phyloP scores from a whole-genome alignment of 2,329 filamentous ascomycete genomes.

The Aspergillus oerlinghausenensis region DNA sequence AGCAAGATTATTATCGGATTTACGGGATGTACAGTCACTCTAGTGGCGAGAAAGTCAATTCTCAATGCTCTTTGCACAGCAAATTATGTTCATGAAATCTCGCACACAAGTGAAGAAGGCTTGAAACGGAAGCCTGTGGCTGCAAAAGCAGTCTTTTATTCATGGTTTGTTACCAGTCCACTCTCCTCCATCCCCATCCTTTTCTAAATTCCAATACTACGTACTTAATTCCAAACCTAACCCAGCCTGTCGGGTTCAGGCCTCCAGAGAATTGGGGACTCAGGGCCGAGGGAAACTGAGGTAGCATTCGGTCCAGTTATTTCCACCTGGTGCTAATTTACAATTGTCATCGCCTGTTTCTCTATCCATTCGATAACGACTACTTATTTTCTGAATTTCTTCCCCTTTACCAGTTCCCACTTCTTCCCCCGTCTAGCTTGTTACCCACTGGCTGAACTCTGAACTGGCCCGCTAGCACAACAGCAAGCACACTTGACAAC shows the following conservation, averaged over 20 bases:
- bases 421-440: neutral
- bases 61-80: neutral
- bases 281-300: neutral
- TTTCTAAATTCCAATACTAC: neutral
- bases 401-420: neutral
- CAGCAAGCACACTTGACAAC: neutral
- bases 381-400: neutral
- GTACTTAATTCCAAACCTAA: constrained; percentile 28
- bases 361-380: neutral
- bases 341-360: neutral
- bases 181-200: neutral
- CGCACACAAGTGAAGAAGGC: neutral
- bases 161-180: neutral
- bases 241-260: constrained; percentile 32
- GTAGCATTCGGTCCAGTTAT: neutral
- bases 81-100: neutral
- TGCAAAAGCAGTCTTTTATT: neutral
- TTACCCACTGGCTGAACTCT: neutral
- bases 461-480: neutral
- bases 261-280: neutral
- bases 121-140: neutral
- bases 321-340: neutral
- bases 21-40: neutral
- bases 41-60: neutral
- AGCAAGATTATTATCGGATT: neutral